phyloP scores from a whole-genome alignment of 1,284 basidiomycete genomes.

The Tranzscheliella williamsii region DNA sequence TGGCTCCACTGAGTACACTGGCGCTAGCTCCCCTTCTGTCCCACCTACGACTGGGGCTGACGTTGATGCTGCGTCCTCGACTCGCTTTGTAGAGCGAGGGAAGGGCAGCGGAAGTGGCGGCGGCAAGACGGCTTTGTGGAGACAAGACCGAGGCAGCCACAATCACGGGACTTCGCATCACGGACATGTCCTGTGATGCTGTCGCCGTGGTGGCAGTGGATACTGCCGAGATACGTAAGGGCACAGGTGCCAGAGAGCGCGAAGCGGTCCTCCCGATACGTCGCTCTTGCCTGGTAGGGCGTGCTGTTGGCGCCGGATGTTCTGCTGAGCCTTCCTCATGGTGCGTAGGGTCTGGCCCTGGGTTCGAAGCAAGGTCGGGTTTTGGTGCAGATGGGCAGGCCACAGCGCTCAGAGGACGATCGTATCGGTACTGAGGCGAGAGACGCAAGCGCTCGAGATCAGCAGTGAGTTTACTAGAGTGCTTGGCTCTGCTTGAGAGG shows the following conservation, averaged over 20 bases:
- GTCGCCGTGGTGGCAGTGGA: slow-evolving; percentile 14
- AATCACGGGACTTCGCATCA: slow-evolving; percentile 15
- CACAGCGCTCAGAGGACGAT: slow-evolving; percentile 1
- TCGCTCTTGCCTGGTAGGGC: too few species aligned
- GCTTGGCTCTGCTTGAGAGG: not conserved
- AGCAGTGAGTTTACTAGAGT: not conserved
- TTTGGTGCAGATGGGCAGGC: too few species aligned
- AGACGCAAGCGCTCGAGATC: not conserved
- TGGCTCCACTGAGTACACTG: slow-evolving; percentile 31
- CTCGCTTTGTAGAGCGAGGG: slow-evolving; percentile 38
- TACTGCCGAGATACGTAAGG: slow-evolving; percentile 7
- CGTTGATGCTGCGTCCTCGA: slow-evolving; percentile 39
- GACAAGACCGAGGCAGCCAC: slow-evolving; percentile 25
- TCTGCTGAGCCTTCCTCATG: too few species aligned
- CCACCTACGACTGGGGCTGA: slow-evolving; percentile 42
- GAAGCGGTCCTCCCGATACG: too few species aligned
- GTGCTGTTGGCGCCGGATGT: too few species aligned
- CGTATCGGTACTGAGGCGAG: not conserved
- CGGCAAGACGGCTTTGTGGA: slow-evolving; percentile 12
- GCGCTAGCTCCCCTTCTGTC: slow-evolving; percentile 36
- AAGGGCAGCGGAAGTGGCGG: slow-evolving; percentile 14
- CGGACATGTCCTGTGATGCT: slow-evolving; percentile 20
- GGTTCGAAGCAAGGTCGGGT: too few species aligned
- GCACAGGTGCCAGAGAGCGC: slow-evolving; percentile 15
- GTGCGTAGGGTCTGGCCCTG: too few species aligned